phyloP scores from a whole-genome alignment of 192 early-diverging fungal genomes.

The Coemansia sp. region DNA sequence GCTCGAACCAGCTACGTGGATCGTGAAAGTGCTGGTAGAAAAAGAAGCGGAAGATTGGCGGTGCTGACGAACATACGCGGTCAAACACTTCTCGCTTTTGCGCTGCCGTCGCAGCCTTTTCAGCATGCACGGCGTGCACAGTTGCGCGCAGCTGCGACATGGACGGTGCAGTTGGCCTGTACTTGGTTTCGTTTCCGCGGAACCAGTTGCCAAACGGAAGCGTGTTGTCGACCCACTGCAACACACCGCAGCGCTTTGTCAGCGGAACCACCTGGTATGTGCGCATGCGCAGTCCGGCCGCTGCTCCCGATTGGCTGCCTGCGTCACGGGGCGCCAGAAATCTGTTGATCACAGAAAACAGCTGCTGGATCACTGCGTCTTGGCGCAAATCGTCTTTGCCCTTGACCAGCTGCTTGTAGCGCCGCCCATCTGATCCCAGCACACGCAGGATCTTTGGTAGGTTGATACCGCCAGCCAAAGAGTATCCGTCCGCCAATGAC shows the following conservation, averaged over 20 bases:
- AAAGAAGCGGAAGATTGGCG: constrained; percentile 67
- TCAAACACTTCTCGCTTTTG: constrained; percentile 59
- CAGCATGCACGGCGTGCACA: constrained; percentile 31
- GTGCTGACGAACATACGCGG: constrained; percentile 51
- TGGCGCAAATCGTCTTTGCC: constrained; percentile 75
- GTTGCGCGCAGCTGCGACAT: constrained; percentile 44
- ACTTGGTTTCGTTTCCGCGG: constrained; percentile 61
- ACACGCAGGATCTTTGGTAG: constrained; percentile 52
- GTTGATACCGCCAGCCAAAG: constrained; percentile 54
- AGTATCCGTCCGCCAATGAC: constrained; percentile 32
- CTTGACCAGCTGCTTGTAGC: constrained; percentile 58
- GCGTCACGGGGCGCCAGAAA: constrained; percentile 42
- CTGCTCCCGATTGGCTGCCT: constrained; percentile 4
- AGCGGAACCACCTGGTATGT: constrained; percentile 84
- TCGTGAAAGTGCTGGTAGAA: constrained; percentile 78
- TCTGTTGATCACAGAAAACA: constrained; percentile 66
- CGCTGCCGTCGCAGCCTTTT: constrained; percentile 53
- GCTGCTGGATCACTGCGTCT: constrained; percentile 68
- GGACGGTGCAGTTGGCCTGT: constrained; percentile 38
- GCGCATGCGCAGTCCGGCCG: constrained; percentile 45
- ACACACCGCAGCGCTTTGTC: constrained; percentile 85
- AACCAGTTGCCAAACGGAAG: constrained; percentile 67
- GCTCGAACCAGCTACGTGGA: constrained; percentile 75
- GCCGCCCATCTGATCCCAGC: constrained; percentile 42
- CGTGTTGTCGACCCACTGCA: constrained; percentile 91